Conservation (phyloP, 768 basidiomycete genomes). For the Russula lepida region DNA sequence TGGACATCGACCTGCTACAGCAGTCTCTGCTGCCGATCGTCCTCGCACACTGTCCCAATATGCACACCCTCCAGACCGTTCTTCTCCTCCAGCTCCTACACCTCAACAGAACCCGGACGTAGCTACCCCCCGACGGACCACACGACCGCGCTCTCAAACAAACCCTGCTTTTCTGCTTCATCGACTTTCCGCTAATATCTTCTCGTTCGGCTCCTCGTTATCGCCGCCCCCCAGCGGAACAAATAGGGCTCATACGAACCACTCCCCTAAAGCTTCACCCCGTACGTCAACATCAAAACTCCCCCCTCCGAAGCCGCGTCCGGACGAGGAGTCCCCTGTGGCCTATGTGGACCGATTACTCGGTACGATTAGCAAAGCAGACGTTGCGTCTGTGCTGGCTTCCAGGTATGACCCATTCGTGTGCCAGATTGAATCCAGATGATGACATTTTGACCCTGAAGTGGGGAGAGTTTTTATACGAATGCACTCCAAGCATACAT, state of each 20-base stretch:
- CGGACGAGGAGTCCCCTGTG: constrained; percentile 58
- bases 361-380: constrained; percentile 60
- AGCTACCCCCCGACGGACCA: constrained; percentile 29
- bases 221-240: constrained; percentile 23
- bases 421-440: neutral
- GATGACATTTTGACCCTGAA: constrained; percentile 28
- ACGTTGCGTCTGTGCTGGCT: constrained; percentile 74
- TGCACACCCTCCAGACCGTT: neutral
- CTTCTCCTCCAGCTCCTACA: constrained; percentile 15
- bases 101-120: constrained; percentile 19
- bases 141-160: constrained; percentile 43
- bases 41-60: constrained; percentile 26
- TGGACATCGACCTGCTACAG: constrained; percentile 35
- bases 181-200: constrained; percentile 59
- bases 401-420: constrained; percentile 47
- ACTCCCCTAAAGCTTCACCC: constrained; percentile 33
- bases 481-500: constrained; percentile 67
- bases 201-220: constrained; percentile 39
- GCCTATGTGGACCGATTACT: constrained; percentile 59
- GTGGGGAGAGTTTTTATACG: constrained; percentile 62
- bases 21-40: constrained; percentile 31
- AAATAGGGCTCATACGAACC: constrained; percentile 21
- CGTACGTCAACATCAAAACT: constrained; percentile 38
- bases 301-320: constrained; percentile 43
- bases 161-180: constrained; percentile 64